Evolutionary conservation across 139 green algal genomes (phyloP), one percentile per base, ranked within the genome.

Genomic region (Desmodesmus armatus): DNA sequence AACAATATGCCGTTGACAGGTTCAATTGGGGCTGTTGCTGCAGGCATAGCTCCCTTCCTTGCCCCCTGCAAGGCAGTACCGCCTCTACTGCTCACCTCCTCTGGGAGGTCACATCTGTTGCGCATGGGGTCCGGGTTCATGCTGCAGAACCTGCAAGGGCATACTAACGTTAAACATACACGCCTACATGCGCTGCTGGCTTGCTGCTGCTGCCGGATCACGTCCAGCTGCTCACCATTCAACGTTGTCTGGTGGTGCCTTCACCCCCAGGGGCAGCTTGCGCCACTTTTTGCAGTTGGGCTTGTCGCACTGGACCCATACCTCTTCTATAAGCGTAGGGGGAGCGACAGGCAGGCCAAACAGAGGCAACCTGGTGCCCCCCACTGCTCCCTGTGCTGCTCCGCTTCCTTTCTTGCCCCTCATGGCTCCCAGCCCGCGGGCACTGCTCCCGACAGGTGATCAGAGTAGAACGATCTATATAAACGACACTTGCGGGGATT

Each of bases 251-350:
- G 82, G 55, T n/a, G 82, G 82, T 13, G 82, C 82, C 82, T 76
- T 74, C 23, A 27, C 47, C 2, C 82, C 82, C 21, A 55, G 58
- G 39, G 82, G 82, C 43, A 87, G 72, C 60, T 87, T 87, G 40
- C 82, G 71, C 82, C 82, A 87, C 43, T 87, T 87, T n/a, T 87
- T 87, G 53, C 82, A 87, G 31, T 58, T 29, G 1, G 82, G 71
- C 15, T 87, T 87, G 71, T 87, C 82, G 29, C 82, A 87, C 41
- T 87, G 82, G 6, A 87, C 82, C 82, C 82, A 87, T 25, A 82
- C 43, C 9, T 87, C 82, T 49, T 87, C 82, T 25, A 82, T 49
- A 23, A 86, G 35, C 67, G 69, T 63, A 17, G 76, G 76, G 47
- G 66, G 44, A 6, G 49, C 33, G 15, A 23, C 35, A 23, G 40